A percentile compares a stretch with the other conserved stretches of the same genome.
These are phyloP conservation scores for Phytophthora lateralis DNA, from an alignment of 352 stramenopile species.

Conservation along the genomic window DNA sequence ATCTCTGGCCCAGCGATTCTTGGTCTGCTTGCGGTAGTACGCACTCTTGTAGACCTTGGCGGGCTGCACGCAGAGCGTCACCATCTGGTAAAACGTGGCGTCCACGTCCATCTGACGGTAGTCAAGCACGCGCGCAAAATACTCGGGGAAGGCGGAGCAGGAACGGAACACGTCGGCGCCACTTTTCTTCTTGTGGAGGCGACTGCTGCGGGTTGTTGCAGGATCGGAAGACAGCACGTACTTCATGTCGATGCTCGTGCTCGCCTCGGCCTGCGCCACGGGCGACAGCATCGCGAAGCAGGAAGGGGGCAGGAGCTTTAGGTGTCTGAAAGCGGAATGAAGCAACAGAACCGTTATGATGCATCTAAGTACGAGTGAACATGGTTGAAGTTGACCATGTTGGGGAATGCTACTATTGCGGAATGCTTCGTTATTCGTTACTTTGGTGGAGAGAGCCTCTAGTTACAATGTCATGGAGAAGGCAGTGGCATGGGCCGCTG, in stretches of 20 bases:
- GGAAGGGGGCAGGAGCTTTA: not conserved
- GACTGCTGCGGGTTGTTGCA: not conserved
- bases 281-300: conserved; percentile 26
- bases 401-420: not conserved
- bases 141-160: conserved; percentile 80
- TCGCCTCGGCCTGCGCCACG: conserved; percentile 26
- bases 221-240: conserved; percentile 12
- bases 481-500: conserved; percentile 36
- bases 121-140: conserved; percentile 80
- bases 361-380: conserved; percentile 16
- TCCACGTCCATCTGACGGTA: conserved; percentile 91
- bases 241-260: conserved; percentile 43
- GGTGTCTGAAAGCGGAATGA: conserved; percentile 1
- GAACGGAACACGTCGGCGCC: conserved; percentile 66
- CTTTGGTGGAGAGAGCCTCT: too few species aligned
- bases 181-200: conserved; percentile 17
- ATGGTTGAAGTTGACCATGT: conserved; percentile 4
- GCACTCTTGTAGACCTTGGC: conserved; percentile 89
- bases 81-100: conserved; percentile 90
- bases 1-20: conserved; percentile 98
- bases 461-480: conserved; percentile 47
- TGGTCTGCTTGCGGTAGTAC: conserved; percentile 94
- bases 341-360: not conserved
- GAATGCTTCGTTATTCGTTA: too few species aligned
- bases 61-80: conserved; percentile 84